Evolutionary conservation across 768 basidiomycete genomes (phyloP), one percentile per base, ranked within the genome.

Genomic region (Lactarius deliciosus): DNA sequence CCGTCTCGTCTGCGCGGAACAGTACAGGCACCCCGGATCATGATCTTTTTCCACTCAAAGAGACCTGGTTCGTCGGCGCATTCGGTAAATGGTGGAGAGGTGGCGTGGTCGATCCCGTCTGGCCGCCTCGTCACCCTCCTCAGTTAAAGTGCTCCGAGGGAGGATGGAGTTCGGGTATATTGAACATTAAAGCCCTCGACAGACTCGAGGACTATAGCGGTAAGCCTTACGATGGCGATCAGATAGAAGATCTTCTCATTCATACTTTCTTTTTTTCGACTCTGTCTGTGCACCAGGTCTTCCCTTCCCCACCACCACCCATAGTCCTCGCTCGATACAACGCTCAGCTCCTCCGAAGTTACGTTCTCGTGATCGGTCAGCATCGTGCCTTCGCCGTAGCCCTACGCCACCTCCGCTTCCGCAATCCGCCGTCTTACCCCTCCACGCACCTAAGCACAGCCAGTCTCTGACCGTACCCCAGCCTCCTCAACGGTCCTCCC

Each of bases 61-160:
- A 95, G 76, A 86, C 89, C 41, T 94, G 93, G 90, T 96, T 92
- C 76, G 81, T 96, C 68, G 94, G 94, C 36, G 89, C 89, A 13
- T 96, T 96, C 77, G 94, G 94, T 1, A 86, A 83, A 69, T 96
- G 94, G 94, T 96, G 91, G 89, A 81, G 89, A 57, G 92, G 90
- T 55, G 92, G 91, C 47, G 78, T 85, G n/a, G 80, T 93, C 64
- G 88, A 92, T 69, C 82, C 86, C n/a, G 90, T 89, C 87, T 91
- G 86, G 78, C 85, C 85, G 70, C 85, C 89, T 28, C 45, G 13
- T 13, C 76, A 82, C 85, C 64, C 80, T 89, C 70, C 78, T 84
- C 40, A 79, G 84, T 64, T 81, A 84, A 30, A 89, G 84, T 63
- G 56, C 70, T 87, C 89, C 65, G 83, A 89, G 65, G 88, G 91